Conservation (phyloP, 1,139 yeast species). For the Nadsonia commutata region DNA sequence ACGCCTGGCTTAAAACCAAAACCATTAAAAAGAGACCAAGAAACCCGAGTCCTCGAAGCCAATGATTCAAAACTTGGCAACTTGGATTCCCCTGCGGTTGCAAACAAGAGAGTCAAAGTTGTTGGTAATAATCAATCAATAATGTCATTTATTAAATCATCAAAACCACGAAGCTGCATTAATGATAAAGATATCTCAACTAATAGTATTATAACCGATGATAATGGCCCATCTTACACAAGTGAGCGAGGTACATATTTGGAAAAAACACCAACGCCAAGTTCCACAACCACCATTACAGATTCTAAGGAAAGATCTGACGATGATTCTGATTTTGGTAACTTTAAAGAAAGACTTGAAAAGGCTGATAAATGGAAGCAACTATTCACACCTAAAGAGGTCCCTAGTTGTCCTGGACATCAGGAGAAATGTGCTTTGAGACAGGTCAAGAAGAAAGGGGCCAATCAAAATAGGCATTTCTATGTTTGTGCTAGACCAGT, state of each 20-base stretch:
- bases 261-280: too few relatives aligned
- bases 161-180: too few relatives aligned
- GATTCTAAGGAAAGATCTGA: too few relatives aligned
- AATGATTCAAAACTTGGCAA: too few relatives aligned
- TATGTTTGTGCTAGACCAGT: constrained; percentile 25
- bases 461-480: constrained; percentile 25
- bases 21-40: neutral
- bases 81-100: too few relatives aligned
- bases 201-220: too few relatives aligned
- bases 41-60: too few relatives aligned
- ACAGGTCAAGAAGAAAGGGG: constrained; percentile 22
- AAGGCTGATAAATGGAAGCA: constrained; percentile 16
- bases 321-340: neutral
- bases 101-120: neutral
- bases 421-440: constrained; percentile 22
- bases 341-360: constrained; percentile 8
- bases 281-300: too few relatives aligned
- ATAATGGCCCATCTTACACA: too few relatives aligned
- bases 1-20: neutral
- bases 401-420: constrained; percentile 21
- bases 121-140: neutral
- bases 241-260: too few relatives aligned
- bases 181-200: too few relatives aligned
- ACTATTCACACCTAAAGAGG: constrained; percentile 17
- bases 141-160: neutral